phyloP scores from a whole-genome alignment of 2,329 filamentous ascomycete species.

The Penicillium sp. region DNA sequence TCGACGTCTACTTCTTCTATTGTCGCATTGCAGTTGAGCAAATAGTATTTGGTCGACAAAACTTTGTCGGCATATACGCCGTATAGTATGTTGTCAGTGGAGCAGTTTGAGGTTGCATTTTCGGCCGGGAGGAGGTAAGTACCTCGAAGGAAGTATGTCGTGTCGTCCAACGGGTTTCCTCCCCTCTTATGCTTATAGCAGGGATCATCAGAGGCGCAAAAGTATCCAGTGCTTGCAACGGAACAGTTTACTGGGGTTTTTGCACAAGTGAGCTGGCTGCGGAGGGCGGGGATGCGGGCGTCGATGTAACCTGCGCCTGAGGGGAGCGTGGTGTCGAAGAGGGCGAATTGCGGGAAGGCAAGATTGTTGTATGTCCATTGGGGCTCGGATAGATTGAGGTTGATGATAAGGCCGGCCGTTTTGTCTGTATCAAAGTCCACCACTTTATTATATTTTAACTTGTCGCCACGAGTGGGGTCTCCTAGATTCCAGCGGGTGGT shows the following conservation, averaged over 20 bases:
- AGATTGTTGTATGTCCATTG: slow-evolving; percentile 35
- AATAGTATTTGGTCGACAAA: background rate
- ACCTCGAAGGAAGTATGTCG: background rate
- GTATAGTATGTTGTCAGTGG: background rate
- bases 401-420: slow-evolving; percentile 21
- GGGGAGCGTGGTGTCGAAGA: background rate
- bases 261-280: background rate
- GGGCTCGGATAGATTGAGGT: slow-evolving; percentile 31
- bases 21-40: slow-evolving; percentile 3
- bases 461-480: background rate
- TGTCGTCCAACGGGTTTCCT: background rate
- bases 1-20: slow-evolving; percentile 9
- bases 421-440: background rate
- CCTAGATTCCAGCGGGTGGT: slow-evolving; percentile 5
- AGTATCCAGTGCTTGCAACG: background rate
- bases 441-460: background rate
- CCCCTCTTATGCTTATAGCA: background rate
- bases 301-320: background rate
- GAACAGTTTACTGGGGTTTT: background rate
- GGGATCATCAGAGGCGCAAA: background rate
- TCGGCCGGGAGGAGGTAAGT: background rate
- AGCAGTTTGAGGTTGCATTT: background rate
- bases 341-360: slow-evolving; percentile 20
- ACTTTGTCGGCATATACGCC: background rate
- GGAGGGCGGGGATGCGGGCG: background rate